A percentile compares a stretch with the other conserved stretches of the same genome.
Conservation (phyloP, 2,329 filamentous ascomycete genomes). For the Fusarium nygamai region DNA sequence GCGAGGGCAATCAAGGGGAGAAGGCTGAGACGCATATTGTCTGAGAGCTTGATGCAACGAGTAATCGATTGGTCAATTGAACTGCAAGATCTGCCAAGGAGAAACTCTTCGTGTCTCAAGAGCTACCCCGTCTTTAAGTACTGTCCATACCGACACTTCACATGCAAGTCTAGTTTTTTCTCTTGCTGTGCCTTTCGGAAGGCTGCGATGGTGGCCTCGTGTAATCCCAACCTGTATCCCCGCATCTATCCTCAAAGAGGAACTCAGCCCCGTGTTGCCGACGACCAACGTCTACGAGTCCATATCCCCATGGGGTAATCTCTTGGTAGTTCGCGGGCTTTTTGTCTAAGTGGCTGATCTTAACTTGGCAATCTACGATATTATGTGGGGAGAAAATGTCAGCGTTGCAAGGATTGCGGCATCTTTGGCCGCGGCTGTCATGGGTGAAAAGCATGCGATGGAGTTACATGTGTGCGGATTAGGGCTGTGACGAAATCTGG, state of each 20-base stretch:
- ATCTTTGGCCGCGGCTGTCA: slow-evolving; percentile 33
- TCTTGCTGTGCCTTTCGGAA: slow-evolving; percentile 14
- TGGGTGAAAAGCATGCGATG: background rate
- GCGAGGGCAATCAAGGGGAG: slow-evolving; percentile 38
- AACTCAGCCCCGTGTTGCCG: slow-evolving; percentile 20
- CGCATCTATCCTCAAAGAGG: slow-evolving; percentile 37
- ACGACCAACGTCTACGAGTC: slow-evolving; percentile 11
- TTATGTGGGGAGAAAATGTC: slow-evolving; percentile 8
- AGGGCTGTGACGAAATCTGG: background rate
- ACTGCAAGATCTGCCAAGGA: slow-evolving; percentile 17
- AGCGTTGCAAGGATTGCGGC: slow-evolving; percentile 22
- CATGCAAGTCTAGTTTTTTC: slow-evolving; percentile 9
- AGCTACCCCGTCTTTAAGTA: slow-evolving; percentile 27
- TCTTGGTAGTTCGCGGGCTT: slow-evolving; percentile 5
- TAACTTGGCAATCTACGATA: slow-evolving; percentile 25
- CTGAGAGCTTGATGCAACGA: slow-evolving; percentile 19
- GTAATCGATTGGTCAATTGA: slow-evolving; percentile 31
- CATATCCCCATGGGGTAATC: slow-evolving; percentile 32
- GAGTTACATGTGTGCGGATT: slow-evolving; percentile 18
- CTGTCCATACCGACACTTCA: slow-evolving; percentile 14
- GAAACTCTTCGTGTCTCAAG: background rate
- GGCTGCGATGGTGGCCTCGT: slow-evolving; percentile 31
- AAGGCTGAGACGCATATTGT: slow-evolving; percentile 40
- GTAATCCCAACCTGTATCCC: slow-evolving; percentile 30
- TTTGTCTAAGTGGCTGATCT: slow-evolving; percentile 26